Evolutionary conservation across 176 grass and related monocot species (phyloP), one percentile per base, ranked within the genome.

Genomic region (Juncus inflexus): DNA sequence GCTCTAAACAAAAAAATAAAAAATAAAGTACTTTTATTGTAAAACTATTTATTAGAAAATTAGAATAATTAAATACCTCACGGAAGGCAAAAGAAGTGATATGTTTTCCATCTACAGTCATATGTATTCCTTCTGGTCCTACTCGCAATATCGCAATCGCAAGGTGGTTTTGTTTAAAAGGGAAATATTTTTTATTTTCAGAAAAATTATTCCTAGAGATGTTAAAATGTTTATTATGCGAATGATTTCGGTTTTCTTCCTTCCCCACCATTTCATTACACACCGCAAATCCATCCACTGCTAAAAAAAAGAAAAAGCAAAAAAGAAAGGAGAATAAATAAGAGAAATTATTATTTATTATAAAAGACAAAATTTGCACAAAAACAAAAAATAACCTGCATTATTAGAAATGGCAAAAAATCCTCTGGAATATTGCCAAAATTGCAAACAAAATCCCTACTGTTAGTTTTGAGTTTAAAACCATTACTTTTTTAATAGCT

Each of bases 41-140:
- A 60, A 61, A 7, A 15, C 2, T 61, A 10, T 1, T 13, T 56
- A 56, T 13, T 11, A 11, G 52, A 11, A 56, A 56, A 11, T 15
- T 5, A 67, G 9, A 47, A 6, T 47, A 47, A 6, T 47, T 11
- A 66, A 64, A 62, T 82, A 92, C 95, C 86, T 92, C 78, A 52
- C 89, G 83, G 77, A 83, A 94, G 50, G 89, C 80, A 78, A 99
- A 99, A 4, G 95, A 99, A 64, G 86, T 94, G 58, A 87, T 63
- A 82, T 99, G 95, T 62, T 89, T 99, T 67, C 95, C 95, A 38
- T 99, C 95, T 70, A 99, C 86, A 36, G 89, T 99, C 86, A 99
- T 94, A 81, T 99, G 89, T 15, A 99, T 80, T 50, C 89, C 89
- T 42, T 94, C 78, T 37, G 77, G 75, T 63, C 95, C 95, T 0